Evolutionary conservation across 139 green algal species (phyloP).

Genomic region (Tetraselmis striata): DNA sequence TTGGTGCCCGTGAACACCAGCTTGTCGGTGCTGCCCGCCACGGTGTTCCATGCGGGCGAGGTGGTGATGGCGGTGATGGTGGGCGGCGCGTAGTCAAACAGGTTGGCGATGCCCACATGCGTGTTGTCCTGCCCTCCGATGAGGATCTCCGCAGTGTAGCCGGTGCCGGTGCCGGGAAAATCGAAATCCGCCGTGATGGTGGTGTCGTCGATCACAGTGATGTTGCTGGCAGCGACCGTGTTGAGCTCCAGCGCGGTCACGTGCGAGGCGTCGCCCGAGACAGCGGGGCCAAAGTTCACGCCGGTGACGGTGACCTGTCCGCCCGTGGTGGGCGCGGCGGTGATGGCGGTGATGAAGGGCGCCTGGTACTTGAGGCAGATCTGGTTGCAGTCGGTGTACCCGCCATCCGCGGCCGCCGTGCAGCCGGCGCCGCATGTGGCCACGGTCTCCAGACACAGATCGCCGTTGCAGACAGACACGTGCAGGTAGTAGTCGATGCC

Average conservation of each 20-base stretch:
- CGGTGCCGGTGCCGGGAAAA: neutral
- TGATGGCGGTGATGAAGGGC: slow-evolving; percentile 2
- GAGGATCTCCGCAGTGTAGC: neutral
- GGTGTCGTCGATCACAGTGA: neutral
- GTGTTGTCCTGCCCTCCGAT: neutral
- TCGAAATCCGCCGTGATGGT: neutral
- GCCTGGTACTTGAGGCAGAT: slow-evolving; percentile 2
- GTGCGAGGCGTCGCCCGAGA: neutral
- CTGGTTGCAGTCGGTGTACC: neutral
- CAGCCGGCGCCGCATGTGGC: neutral
- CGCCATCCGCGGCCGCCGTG: neutral
- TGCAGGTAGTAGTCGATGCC: neutral
- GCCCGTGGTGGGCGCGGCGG: slow-evolving; percentile 6
- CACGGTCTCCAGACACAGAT: neutral
- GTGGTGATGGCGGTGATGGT: neutral
- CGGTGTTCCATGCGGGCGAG: neutral
- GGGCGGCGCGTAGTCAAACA: neutral
- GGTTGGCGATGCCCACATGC: neutral
- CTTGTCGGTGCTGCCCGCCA: neutral
- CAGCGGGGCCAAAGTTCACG: slow-evolving; percentile 10
- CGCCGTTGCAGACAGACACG: neutral
- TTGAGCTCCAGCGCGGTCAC: neutral
- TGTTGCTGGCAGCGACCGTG: neutral
- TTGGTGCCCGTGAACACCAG: slow-evolving; percentile 2
- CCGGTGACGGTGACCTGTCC: slow-evolving; percentile 13